These are phyloP conservation scores for Sonneratia alba DNA, from an alignment of 345 rosid species.

Conservation along the genomic window DNA sequence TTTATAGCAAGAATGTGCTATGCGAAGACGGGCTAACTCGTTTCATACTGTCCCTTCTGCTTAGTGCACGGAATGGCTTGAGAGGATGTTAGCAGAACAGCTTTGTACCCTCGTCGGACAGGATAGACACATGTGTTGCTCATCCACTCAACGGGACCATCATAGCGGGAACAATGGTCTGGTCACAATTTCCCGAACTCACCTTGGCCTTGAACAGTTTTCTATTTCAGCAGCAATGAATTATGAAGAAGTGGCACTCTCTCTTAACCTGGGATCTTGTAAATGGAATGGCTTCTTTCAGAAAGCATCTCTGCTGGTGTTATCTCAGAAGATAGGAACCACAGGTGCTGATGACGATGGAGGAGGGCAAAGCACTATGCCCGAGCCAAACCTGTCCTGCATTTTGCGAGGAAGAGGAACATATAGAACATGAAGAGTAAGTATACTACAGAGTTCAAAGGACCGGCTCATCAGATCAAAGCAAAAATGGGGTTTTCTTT, in stretches of 20 bases:
- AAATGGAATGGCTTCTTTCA: constrained; percentile 26
- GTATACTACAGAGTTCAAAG: too few species aligned
- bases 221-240: too few species aligned
- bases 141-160: constrained; percentile 71
- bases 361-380: neutral
- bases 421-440: too few species aligned
- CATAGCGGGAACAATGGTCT: constrained; percentile 30
- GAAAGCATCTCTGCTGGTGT: constrained; percentile 48
- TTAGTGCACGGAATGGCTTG: neutral
- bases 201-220: too few species aligned
- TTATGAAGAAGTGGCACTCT: too few species aligned
- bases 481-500: too few species aligned
- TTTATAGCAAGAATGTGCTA: too few species aligned
- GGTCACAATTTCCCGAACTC: neutral
- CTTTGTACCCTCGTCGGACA: constrained; percentile 62
- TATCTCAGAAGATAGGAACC: constrained; percentile 34
- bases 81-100: constrained; percentile 35
- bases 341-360: constrained; percentile 8
- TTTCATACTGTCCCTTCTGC: constrained; percentile 1
- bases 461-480: too few species aligned
- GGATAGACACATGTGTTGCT: constrained; percentile 53
- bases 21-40: neutral
- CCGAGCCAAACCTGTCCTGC: neutral
- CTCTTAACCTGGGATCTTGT: neutral
- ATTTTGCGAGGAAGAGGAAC: too few species aligned